Evolutionary conservation across 1,284 basidiomycete genomes (phyloP), one percentile per base, ranked within the genome.

Genomic region (Cryptococcus wingfieldii): DNA sequence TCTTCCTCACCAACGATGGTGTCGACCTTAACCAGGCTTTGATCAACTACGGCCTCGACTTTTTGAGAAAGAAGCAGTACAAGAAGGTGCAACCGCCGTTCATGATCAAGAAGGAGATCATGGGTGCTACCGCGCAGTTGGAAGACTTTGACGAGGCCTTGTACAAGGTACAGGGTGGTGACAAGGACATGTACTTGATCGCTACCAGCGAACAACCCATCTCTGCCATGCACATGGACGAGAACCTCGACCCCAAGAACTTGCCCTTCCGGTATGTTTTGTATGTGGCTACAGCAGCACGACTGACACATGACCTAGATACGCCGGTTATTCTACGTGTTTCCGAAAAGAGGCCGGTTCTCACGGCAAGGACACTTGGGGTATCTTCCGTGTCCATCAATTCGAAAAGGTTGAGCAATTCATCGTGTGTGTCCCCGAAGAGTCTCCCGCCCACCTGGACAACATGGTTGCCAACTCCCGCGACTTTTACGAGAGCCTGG

Each of bases 341-440:
- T 99, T 99, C 87, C 85, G 96, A 47, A 98, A 98, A 79, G 95
- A 99, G 79, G 95, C 95, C 4, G 96, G 95, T 47, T 89, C 90
- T 5, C 91, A 93, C 45, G 96, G 96, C 14, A 88, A 92, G 55
- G 96, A 99, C 71, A 98, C 96, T 79, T 98, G 95, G 93, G 96
- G 95, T 57, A 97, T 98, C 78, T 98, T 98, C 86, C 90, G 96
- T 38, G 94, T 98, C 51, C 96, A 99, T 77, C 96, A 99, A 78
- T 99, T 99, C 68, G 96, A 99, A 79, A 99, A 99, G 80, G 83
- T 99, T 51, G 96, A 99, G 76, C 83, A 96, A 80, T 98, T 98
- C 79, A 87, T 89, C 80, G 84, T 99, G 66, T 97, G 94, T 23
- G 88, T 92, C 53, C 94, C 96, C 1, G 87, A 88, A 65, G 87